These are phyloP conservation scores for Calonectria fujianensis DNA, from an alignment of 2,329 filamentous ascomycete genomes.

Conservation along the genomic window DNA sequence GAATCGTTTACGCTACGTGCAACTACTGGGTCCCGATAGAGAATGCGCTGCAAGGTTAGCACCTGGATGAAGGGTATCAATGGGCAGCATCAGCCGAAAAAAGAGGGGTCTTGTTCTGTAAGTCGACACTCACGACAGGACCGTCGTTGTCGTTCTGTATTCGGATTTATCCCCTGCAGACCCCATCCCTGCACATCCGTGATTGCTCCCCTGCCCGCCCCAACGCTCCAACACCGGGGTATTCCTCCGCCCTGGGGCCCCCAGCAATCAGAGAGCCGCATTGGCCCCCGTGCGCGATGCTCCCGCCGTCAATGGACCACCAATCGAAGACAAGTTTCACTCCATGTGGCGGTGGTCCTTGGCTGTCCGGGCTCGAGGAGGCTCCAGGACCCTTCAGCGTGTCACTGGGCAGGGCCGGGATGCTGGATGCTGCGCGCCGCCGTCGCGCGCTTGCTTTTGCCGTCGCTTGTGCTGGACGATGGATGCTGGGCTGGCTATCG, in stretches of 20 bases:
- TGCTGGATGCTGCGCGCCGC: neutral
- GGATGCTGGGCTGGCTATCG: neutral
- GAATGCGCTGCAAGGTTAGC: constrained; percentile 1
- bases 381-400: constrained; percentile 18
- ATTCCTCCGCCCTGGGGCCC: constrained; percentile 31
- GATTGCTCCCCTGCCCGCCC: constrained; percentile 8
- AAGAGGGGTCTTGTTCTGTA: neutral
- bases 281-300: constrained; percentile 57
- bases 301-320: constrained; percentile 58
- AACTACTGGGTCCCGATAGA: neutral
- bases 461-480: neutral
- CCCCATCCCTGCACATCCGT: constrained; percentile 11
- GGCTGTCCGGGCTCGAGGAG: constrained; percentile 49
- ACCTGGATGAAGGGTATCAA: constrained; percentile 14
- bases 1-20: constrained; percentile 7
- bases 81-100: constrained; percentile 18
- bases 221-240: constrained; percentile 25
- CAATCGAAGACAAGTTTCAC: constrained; percentile 53
- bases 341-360: constrained; percentile 55
- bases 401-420: constrained; percentile 30
- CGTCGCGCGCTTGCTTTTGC: constrained; percentile 2
- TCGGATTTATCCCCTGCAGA: constrained; percentile 23
- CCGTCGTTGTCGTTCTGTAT: constrained; percentile 5
- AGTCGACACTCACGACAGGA: constrained; percentile 2
- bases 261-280: constrained; percentile 57